Base-by-base conservation (phyloP, 306 rosid genomes). In the Boehmeria nivea region DNA sequence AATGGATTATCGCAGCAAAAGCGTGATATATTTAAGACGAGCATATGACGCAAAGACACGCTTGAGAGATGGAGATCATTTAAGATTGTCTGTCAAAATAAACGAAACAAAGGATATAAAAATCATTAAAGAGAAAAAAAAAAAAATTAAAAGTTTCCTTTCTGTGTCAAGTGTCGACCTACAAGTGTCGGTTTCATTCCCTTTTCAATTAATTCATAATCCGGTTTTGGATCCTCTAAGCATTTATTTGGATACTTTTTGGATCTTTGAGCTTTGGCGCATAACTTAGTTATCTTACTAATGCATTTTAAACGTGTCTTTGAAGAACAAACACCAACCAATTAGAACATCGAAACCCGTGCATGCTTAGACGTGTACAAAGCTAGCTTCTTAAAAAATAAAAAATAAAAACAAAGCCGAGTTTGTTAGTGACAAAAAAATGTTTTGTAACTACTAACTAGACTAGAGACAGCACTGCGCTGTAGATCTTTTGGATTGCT, bases 21-120 rank as follows among this genome's bases (percentile, higher is more conserved):
- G 64, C 17, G 65, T 50, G 52, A 57, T 45, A 55, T 27, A 66
- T 66, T 66, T 57, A 57, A 57, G 59, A 48, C 52, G 13, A 39
- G 40, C 42, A 14, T 14, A 40, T 46, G 33, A 38, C 69, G 46
- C 20, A 6, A 53, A 18, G 58, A 31, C 60, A 55, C 47, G 60
- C 58, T 20, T 37, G 17, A 36, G 46, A 55, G 33, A 38, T 53
- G 43, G 40, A 37, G 18, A 28, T 37, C 60, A 20, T 55, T 55
- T 36, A 50, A 15, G 6, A 20, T 11, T 11, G 7, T 33, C 38
- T n/a, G n/a, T n/a, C n/a, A n/a, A n/a, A n/a, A n/a, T n/a, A n/a
- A n/a, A n/a, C n/a, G n/a, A n/a, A n/a, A n/a, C n/a, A n/a, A n/a
- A n/a, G n/a, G n/a, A n/a, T n/a, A n/a, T n/a, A n/a, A n/a, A n/a